Evolutionary conservation across 108 stramenopile genomes (phyloP).

Genomic region (Pseudonitzschia pungens): DNA sequence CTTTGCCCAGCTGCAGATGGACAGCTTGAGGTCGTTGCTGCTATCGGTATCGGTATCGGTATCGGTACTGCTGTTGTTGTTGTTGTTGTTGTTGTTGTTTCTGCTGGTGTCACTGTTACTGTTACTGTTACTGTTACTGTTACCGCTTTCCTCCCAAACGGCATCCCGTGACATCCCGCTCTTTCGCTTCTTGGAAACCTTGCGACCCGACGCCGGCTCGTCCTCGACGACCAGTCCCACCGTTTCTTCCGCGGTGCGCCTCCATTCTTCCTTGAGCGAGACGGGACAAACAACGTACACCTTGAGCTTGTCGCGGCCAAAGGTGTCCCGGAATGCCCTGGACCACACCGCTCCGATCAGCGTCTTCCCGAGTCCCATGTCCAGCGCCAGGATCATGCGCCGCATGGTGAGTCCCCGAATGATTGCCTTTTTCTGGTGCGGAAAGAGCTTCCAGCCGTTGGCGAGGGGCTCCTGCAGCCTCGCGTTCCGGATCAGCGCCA

Average conservation of each 20-base stretch:
- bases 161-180: background rate
- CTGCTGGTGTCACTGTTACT: no score
- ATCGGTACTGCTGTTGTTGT: no score
- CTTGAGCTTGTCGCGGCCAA: constrained; percentile 40
- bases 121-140: no score
- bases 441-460: constrained; percentile 79
- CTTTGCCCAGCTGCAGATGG: constrained; percentile 63
- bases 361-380: constrained; percentile 76
- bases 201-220: constrained; percentile 15
- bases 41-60: no score
- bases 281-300: constrained; percentile 69
- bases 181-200: constrained; percentile 18
- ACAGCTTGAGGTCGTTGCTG: constrained; percentile 25
- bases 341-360: constrained; percentile 80
- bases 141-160: no score
- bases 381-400: constrained; percentile 77
- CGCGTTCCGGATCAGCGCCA: constrained; percentile 57
- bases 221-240: constrained; percentile 53
- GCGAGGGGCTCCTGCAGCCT: constrained; percentile 45
- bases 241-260: constrained; percentile 59
- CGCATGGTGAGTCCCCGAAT: constrained; percentile 57
- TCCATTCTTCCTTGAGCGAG: constrained; percentile 72
- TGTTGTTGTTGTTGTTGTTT: no score
- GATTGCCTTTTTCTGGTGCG: constrained; percentile 77
- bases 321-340: constrained; percentile 60